Conservation (phyloP, 192 early-diverging fungal genomes). For the Coemansia sp. region DNA sequence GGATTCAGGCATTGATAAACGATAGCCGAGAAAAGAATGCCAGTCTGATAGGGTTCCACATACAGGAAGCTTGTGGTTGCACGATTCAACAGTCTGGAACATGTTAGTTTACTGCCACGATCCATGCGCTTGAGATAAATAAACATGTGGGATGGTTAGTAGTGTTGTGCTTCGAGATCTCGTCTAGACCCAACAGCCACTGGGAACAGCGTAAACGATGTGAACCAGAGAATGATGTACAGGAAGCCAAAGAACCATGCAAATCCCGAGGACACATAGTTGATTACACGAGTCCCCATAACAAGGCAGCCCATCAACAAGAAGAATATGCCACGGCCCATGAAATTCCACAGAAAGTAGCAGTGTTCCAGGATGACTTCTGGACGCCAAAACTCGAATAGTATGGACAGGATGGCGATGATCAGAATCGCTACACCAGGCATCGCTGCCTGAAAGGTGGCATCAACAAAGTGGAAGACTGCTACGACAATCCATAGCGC, state of each 20-base stretch:
- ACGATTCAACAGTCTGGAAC: neutral
- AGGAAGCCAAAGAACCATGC: slow-evolving; percentile 44
- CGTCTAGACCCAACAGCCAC: slow-evolving; percentile 12
- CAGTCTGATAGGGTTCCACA: neutral
- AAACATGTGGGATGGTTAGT: neutral
- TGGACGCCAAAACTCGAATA: slow-evolving; percentile 48
- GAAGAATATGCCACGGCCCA: slow-evolving; percentile 52
- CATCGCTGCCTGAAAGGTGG: slow-evolving; percentile 39
- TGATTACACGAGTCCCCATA: slow-evolving; percentile 31
- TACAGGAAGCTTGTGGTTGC: neutral
- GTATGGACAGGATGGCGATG: slow-evolving; percentile 31
- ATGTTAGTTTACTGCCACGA: neutral
- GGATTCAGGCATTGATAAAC: neutral
- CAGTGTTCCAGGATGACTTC: slow-evolving; percentile 38
- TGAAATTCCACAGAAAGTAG: slow-evolving; percentile 53
- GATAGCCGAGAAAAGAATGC: neutral
- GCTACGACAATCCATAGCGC: slow-evolving; percentile 49
- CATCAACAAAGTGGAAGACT: slow-evolving; percentile 38
- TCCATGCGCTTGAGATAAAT: neutral
- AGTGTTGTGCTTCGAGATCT: slow-evolving; percentile 5
- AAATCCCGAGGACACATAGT: slow-evolving; percentile 39
- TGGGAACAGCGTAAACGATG: slow-evolving; percentile 45
- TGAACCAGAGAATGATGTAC: slow-evolving; percentile 48
- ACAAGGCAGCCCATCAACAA: slow-evolving; percentile 46
- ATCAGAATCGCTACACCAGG: slow-evolving; percentile 40